Conservation (phyloP, 371 early-diverging fungal species). For the Rhizopus delemar region DNA sequence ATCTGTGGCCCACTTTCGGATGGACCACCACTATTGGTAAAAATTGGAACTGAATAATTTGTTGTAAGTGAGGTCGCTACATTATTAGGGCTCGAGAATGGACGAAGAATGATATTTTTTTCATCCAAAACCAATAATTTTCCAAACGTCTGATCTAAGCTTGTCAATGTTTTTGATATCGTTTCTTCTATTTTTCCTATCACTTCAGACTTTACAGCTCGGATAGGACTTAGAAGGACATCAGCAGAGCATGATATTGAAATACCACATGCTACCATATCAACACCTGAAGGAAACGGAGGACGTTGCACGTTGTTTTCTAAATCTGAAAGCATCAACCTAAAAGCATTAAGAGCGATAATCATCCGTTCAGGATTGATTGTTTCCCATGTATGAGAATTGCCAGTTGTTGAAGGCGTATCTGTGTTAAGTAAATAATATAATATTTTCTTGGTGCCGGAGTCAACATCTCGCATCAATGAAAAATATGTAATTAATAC, state of each 20-base stretch:
- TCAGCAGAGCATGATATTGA: constrained; percentile 41
- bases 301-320: constrained; percentile 57
- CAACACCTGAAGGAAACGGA: constrained; percentile 58
- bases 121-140: constrained; percentile 52
- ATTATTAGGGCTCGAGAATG: constrained; percentile 24
- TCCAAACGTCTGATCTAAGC: constrained; percentile 62
- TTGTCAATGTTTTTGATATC: constrained; percentile 51
- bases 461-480: constrained; percentile 78
- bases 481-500: constrained; percentile 82
- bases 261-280: constrained; percentile 46
- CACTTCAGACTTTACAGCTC: constrained; percentile 47
- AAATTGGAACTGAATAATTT: constrained; percentile 44
- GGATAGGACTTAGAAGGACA: constrained; percentile 37
- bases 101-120: constrained; percentile 47
- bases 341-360: constrained; percentile 73
- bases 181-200: constrained; percentile 60
- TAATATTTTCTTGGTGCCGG: constrained; percentile 73
- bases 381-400: constrained; percentile 52
- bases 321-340: constrained; percentile 69
- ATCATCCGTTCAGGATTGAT: constrained; percentile 76
- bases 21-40: constrained; percentile 30
- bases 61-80: constrained; percentile 13
- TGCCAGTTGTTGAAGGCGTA: constrained; percentile 33
- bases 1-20: constrained; percentile 42
- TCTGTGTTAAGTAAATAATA: constrained; percentile 68